These are phyloP conservation scores for Cystofilobasidium macerans DNA, from an alignment of 768 basidiomycete species.

Conservation along the genomic window DNA sequence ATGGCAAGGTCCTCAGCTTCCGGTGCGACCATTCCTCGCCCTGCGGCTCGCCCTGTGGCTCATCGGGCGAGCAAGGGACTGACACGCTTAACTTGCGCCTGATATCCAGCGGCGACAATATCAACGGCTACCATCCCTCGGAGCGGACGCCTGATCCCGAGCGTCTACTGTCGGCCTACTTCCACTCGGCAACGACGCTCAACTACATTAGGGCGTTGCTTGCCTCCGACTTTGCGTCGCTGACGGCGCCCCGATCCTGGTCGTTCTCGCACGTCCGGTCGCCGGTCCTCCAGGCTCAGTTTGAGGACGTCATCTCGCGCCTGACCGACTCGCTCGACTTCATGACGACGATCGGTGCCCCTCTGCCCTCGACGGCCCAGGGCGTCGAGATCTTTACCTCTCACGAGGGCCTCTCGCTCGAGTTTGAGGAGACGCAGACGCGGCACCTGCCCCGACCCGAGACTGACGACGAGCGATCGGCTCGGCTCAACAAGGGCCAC, in stretches of 20 bases:
- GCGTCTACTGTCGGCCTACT: slow-evolving; percentile 81
- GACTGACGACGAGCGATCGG: neutral
- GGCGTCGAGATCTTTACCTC: slow-evolving; percentile 42
- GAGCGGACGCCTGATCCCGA: slow-evolving; percentile 85
- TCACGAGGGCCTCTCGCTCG: slow-evolving; percentile 85
- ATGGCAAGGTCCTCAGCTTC: slow-evolving; percentile 66
- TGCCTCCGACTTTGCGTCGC: slow-evolving; percentile 83
- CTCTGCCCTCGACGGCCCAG: slow-evolving; percentile 28
- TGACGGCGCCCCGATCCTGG: slow-evolving; percentile 83
- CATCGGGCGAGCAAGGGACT: neutral
- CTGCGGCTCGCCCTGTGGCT: neutral
- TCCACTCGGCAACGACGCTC: slow-evolving; percentile 84
- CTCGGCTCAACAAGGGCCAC: neutral
- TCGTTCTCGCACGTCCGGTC: slow-evolving; percentile 84
- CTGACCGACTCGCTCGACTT: slow-evolving; percentile 90
- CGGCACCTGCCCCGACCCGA: slow-evolving; percentile 38
- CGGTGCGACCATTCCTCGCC: slow-evolving; percentile 46
- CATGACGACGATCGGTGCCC: slow-evolving; percentile 72
- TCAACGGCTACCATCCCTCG: slow-evolving; percentile 64
- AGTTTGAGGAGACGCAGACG: slow-evolving; percentile 85
- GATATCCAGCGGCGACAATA: slow-evolving; percentile 71
- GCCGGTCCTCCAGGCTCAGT: slow-evolving; percentile 56
- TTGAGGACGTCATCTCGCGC: slow-evolving; percentile 70
- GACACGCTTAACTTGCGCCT: neutral
- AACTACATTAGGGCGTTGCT: slow-evolving; percentile 84